These are phyloP conservation scores for Beauveria sp. DNA, from an alignment of 2,329 filamentous ascomycete genomes.

Conservation along the genomic window DNA sequence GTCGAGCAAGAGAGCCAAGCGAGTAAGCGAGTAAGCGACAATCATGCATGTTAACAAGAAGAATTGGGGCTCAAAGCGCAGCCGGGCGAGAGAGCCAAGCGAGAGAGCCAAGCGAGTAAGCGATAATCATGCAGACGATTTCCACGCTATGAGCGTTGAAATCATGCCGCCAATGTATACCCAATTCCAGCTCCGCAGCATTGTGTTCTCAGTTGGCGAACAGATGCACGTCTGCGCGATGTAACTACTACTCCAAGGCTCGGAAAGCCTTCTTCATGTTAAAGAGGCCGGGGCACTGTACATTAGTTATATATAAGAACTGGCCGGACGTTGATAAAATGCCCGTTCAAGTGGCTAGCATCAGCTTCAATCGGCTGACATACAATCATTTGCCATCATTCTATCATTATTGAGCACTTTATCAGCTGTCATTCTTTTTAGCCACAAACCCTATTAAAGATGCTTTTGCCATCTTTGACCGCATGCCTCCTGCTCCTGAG, in stretches of 20 bases:
- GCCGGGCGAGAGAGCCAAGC: too few relatives aligned
- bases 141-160: not conserved
- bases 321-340: too few relatives aligned
- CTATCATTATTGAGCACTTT: not conserved
- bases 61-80: too few relatives aligned
- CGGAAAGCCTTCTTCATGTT: not conserved
- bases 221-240: not conserved
- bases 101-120: too few relatives aligned
- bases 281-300: not conserved
- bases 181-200: not conserved
- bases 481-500: not conserved
- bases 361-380: too few relatives aligned
- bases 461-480: not conserved
- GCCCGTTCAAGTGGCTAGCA: too few relatives aligned
- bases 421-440: not conserved
- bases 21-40: too few relatives aligned
- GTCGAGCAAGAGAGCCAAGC: not conserved
- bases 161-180: not conserved
- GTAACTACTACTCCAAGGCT: not conserved
- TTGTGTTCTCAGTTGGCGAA: not conserved
- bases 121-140: not conserved
- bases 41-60: too few relatives aligned
- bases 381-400: not conserved
- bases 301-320: not conserved
- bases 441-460: not conserved